Conservation (phyloP, 108 stramenopile species). For the Bacterosira constricta region DNA sequence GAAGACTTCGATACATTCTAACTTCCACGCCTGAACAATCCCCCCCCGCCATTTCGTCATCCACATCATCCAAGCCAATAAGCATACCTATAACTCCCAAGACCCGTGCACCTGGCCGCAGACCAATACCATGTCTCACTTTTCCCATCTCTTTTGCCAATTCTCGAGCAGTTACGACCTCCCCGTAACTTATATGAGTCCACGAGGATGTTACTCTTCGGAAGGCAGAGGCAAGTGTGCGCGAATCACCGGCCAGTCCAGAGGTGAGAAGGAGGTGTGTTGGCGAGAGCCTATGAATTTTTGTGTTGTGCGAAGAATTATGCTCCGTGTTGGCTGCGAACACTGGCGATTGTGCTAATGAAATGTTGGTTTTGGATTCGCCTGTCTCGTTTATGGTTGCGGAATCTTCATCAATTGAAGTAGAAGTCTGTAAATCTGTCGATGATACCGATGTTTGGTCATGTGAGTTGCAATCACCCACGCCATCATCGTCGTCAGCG, state of each 20-base stretch:
- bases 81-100: constrained; percentile 75
- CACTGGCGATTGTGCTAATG: neutral
- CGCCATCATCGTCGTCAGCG: constrained; percentile 7
- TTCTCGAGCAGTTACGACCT: constrained; percentile 60
- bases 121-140: constrained; percentile 65
- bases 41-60: constrained; percentile 17
- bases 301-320: constrained; percentile 32
- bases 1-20: constrained; percentile 62
- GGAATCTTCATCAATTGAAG: constrained; percentile 30
- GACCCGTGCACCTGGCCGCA: constrained; percentile 70
- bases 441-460: neutral
- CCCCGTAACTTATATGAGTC: constrained; percentile 52
- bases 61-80: constrained; percentile 58
- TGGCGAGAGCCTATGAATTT: constrained; percentile 36
- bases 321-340: neutral
- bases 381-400: neutral
- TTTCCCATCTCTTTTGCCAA: constrained; percentile 58
- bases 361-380: constrained; percentile 47
- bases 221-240: constrained; percentile 57
- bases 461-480: neutral
- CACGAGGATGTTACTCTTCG: constrained; percentile 51
- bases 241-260: constrained; percentile 76
- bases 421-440: neutral
- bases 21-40: constrained; percentile 15
- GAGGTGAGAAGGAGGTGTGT: constrained; percentile 58